Conservation (phyloP, 495 filamentous ascomycete species). For the Coniosporium apollinis region DNA sequence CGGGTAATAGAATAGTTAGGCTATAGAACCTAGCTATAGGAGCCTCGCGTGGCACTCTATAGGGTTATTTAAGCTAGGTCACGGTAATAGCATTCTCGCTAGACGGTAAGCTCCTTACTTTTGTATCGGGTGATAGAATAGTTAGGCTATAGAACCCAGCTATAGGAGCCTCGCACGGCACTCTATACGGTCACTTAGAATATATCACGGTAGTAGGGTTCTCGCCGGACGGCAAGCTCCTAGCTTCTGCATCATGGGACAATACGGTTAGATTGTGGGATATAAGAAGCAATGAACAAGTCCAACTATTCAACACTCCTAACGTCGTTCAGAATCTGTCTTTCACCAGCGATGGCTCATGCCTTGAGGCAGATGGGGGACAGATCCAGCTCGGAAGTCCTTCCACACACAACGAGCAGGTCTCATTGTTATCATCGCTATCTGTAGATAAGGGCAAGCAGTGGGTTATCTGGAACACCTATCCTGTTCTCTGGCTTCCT, state of each 20-base stretch:
- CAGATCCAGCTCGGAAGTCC: not conserved
- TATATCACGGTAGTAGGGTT: not conserved
- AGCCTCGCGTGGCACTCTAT: slow-evolving; percentile 10
- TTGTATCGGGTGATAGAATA: not conserved
- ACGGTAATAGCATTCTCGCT: slow-evolving; percentile 6
- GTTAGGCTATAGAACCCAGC: slow-evolving; percentile 5
- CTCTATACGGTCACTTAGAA: too few relatives aligned
- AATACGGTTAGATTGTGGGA: slow-evolving; percentile 4
- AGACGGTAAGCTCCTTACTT: slow-evolving; percentile 1
- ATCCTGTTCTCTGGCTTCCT: slow-evolving; percentile 7
- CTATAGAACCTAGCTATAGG: slow-evolving; percentile 11
- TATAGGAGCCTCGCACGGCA: too few relatives aligned
- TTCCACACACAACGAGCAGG: not conserved
- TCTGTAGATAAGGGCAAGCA: not conserved
- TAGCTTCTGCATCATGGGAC: slow-evolving; percentile 1
- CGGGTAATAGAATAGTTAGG: slow-evolving; percentile 4
- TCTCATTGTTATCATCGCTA: not conserved
- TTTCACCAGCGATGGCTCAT: slow-evolving; percentile 2
- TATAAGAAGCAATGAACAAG: not conserved
- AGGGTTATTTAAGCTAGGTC: slow-evolving; percentile 6
- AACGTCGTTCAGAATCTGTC: not conserved
- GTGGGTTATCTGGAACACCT: not conserved
- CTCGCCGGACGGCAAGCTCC: not conserved
- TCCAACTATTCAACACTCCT: not conserved
- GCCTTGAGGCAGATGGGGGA: not conserved